Percentiles rank a stretch among this genome's conserved stretches.
phyloP scores from a whole-genome alignment of 176 grass and related monocot genomes.

The Phragmites australis region DNA sequence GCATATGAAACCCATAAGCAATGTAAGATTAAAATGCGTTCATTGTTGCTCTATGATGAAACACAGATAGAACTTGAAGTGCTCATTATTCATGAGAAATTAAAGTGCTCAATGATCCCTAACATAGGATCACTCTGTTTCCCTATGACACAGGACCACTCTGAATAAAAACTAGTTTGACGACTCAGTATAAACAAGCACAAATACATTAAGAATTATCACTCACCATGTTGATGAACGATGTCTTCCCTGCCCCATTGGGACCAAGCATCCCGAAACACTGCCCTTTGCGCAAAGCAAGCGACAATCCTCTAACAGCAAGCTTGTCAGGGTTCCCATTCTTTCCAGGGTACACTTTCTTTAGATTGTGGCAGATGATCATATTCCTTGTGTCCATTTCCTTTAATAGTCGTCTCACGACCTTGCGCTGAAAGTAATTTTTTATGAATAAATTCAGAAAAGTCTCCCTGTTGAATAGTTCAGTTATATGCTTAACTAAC shows the following conservation, averaged over 20 bases:
- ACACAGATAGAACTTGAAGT: neutral
- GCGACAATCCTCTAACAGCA: constrained; percentile 58
- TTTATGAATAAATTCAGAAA: constrained; percentile 27
- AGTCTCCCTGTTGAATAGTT: neutral
- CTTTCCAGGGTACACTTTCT: constrained; percentile 63
- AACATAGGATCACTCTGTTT: neutral
- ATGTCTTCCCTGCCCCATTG: constrained; percentile 71
- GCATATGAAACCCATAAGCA: constrained; percentile 11
- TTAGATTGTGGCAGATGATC: constrained; percentile 64
- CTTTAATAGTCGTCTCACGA: constrained; percentile 42
- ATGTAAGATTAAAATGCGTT: neutral
- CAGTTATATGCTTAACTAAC: constrained; percentile 43
- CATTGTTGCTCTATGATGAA: neutral
- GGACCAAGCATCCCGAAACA: constrained; percentile 79
- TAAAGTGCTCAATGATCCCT: neutral
- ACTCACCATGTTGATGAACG: constrained; percentile 68
- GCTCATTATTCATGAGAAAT: neutral
- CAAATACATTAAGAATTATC: neutral
- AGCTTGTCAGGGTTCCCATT: constrained; percentile 61
- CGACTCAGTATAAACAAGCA: neutral
- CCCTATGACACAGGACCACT: too few species aligned
- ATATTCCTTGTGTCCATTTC: constrained; percentile 43
- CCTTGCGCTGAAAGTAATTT: constrained; percentile 42
- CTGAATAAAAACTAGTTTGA: neutral
- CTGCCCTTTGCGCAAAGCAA: constrained; percentile 59